Conservation (phyloP, 108 stramenopile genomes). For the Pseudonitzschia multistriata region DNA sequence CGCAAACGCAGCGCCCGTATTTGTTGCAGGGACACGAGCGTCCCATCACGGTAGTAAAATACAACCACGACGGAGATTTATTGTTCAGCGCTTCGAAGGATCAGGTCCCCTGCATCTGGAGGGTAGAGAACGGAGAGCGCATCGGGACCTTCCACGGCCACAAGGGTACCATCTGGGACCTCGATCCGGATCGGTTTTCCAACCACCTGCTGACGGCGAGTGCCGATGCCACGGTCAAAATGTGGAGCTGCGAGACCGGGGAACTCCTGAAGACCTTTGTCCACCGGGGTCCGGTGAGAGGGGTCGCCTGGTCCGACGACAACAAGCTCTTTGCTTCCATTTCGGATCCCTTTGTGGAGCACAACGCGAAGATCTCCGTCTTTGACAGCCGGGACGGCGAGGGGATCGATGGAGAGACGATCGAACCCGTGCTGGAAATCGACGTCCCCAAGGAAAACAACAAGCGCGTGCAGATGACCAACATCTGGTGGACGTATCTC, state of each 20-base stretch:
- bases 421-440: slow-evolving; percentile 75
- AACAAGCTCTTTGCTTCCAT: slow-evolving; percentile 92
- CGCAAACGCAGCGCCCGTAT: slow-evolving; percentile 76
- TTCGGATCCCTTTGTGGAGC: slow-evolving; percentile 93
- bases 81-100: slow-evolving; percentile 95
- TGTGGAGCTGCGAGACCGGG: slow-evolving; percentile 94
- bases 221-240: slow-evolving; percentile 79
- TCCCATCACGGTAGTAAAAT: slow-evolving; percentile 95
- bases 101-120: slow-evolving; percentile 91
- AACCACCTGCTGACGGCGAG: slow-evolving; percentile 76
- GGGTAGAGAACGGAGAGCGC: slow-evolving; percentile 91
- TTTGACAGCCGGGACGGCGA: slow-evolving; percentile 54
- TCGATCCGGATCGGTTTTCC: slow-evolving; percentile 86
- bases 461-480: slow-evolving; percentile 82
- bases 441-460: slow-evolving; percentile 75
- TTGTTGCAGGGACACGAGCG: slow-evolving; percentile 98
- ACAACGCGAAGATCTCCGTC: slow-evolving; percentile 88
- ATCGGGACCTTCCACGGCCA: slow-evolving; percentile 96
- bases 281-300: slow-evolving; percentile 92
- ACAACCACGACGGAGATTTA: slow-evolving; percentile 97
- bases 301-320: slow-evolving; percentile 93
- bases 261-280: slow-evolving; percentile 79
- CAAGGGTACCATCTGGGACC: slow-evolving; percentile 97
- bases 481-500: slow-evolving; percentile 86
- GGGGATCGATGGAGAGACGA: slow-evolving; percentile 46